Conservation (phyloP, 2,329 filamentous ascomycete genomes). For the Botrytis galanthina region DNA sequence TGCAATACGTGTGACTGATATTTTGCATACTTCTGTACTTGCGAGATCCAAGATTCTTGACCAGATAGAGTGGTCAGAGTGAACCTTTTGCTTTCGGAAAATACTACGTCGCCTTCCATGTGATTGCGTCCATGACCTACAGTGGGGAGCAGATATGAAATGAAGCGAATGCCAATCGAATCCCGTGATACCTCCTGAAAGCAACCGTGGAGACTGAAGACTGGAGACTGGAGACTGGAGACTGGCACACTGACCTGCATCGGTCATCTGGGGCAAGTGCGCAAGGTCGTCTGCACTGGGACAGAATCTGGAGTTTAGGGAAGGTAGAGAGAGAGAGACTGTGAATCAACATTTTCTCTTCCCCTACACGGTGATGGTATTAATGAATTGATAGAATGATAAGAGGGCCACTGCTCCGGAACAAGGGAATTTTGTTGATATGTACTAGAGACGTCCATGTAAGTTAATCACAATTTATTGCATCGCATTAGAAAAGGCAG, state of each 20-base stretch:
- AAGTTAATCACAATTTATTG: background rate
- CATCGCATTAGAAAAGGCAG: background rate
- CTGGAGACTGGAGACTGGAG: background rate
- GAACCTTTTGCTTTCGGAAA: background rate
- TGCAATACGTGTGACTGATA: background rate
- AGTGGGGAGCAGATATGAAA: background rate
- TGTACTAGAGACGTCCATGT: background rate
- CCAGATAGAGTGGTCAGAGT: background rate
- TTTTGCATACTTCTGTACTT: too few relatives aligned
- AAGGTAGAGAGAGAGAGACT: background rate
- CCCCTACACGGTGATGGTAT: too few relatives aligned
- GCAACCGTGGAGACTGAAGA: background rate
- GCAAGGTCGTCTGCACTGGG: background rate
- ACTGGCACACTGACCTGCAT: background rate
- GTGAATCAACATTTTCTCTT: background rate
- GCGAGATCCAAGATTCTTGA: background rate
- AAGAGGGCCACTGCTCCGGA: background rate
- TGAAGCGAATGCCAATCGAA: background rate
- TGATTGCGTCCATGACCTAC: background rate
- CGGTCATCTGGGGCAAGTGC: background rate
- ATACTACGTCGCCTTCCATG: background rate
- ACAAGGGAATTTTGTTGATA: background rate
- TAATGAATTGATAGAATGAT: background rate
- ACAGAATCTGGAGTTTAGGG: background rate
- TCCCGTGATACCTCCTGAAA: background rate